These are phyloP conservation scores for Euphorbia celastroides DNA, from an alignment of 441 rosid species.

Conservation along the genomic window DNA sequence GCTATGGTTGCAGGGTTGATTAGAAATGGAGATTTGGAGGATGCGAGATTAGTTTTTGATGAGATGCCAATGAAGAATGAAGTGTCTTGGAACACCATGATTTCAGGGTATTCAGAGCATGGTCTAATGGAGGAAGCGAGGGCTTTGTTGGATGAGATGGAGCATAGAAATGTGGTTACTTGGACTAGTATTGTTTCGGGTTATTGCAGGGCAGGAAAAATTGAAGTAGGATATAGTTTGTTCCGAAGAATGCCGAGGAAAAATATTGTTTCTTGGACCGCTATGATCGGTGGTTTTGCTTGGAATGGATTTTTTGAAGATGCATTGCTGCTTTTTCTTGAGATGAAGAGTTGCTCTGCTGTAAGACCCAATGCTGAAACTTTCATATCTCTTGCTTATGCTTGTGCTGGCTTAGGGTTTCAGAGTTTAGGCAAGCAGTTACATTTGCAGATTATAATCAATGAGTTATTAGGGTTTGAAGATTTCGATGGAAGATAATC, in stretches of 20 bases:
- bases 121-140: slow-evolving; percentile 54
- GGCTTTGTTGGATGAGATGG: slow-evolving; percentile 59
- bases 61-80: slow-evolving; percentile 41
- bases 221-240: slow-evolving; percentile 48
- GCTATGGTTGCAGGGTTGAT: slow-evolving; percentile 58
- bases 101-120: slow-evolving; percentile 53
- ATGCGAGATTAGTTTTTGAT: slow-evolving; percentile 51
- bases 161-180: slow-evolving; percentile 52
- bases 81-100: slow-evolving; percentile 70
- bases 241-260: slow-evolving; percentile 59
- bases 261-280: slow-evolving; percentile 80
- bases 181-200: slow-evolving; percentile 71
- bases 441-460: slow-evolving; percentile 47
- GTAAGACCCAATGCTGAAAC: slow-evolving; percentile 59
- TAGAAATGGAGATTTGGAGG: slow-evolving; percentile 51
- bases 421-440: slow-evolving; percentile 54
- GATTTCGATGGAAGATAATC: slow-evolving; percentile 60
- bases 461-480: slow-evolving; percentile 35
- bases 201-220: slow-evolving; percentile 54
- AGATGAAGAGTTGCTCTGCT: slow-evolving; percentile 37
- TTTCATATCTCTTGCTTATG: slow-evolving; percentile 65
- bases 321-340: slow-evolving; percentile 54
- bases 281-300: slow-evolving; percentile 74
- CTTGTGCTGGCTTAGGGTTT: slow-evolving; percentile 59
- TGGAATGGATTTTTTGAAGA: slow-evolving; percentile 69